Evolutionary conservation across 2,329 filamentous ascomycete species (phyloP), one percentile per base, ranked within the genome.

Genomic region (Diaporthe batatas): DNA sequence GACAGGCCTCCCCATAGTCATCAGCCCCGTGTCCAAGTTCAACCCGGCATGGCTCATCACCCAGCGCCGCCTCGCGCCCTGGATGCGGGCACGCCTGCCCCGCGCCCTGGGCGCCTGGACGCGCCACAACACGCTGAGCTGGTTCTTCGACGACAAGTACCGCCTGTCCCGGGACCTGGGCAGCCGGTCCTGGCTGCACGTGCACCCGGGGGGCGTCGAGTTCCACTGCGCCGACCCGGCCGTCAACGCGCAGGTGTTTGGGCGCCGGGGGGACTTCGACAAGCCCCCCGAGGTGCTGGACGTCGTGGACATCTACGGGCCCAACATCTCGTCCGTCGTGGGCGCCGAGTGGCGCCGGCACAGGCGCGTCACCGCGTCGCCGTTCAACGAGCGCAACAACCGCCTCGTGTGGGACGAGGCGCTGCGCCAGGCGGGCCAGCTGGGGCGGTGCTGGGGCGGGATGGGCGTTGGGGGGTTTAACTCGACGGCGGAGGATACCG

Each of bases 141-240:
- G 67, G 67, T 44, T 42, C 25, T 69, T 69, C 67, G 51, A 53
- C 67, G 67, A 69, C 67, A 69, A 44, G 51, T 69, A 69, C 51
- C 8, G 12, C 34, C 36, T 69, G 36, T 29, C 14, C 67, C 2
- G 32, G 10, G 67, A 69, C 8, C 67, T 42, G 7, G 67, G 67
- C 34, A 34, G 25, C 49, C 47, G 14, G 51, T n/a, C 51, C 7
- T 69, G 49, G 49, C 54, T 69, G 34, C 67, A 69, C 67, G 67
- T 57, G n/a, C 57, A 36, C 18, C 67, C 67, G 1, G 12, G 36
- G n/a, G 53, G 25, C 23, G 11, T 44, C 16, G 67, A 69, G 34
- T 23, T 69, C 16, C 67, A 69, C 67, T 54, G 32, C 32, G 51
- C 53, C 51, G 67, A 69, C 51, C 67, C 67, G 34, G 67, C 47